Base-by-base conservation (phyloP, 139 green algal species). In the Coelastrella sp. region DNA sequence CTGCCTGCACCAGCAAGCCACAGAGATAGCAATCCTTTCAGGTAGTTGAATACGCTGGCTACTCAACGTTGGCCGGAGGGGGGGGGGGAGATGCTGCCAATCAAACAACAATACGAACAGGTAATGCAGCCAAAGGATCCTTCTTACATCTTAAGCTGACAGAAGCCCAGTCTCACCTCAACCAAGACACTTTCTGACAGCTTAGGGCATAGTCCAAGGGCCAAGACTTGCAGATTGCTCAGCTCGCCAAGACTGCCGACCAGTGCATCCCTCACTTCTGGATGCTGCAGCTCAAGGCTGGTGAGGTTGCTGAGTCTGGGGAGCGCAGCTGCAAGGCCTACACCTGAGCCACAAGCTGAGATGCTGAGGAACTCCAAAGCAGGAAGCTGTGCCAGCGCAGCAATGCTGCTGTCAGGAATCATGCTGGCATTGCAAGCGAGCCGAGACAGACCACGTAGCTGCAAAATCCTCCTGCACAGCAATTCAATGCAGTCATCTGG, bases 141-240 rank as follows among this genome's bases (percentile, higher is more conserved):
- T n/a, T n/a, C n/a, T n/a, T n/a, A n/a, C n/a, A n/a, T n/a, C n/a
- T n/a, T n/a, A n/a, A n/a, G n/a, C n/a, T n/a, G n/a, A n/a, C 45
- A 57, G 45, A 37, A 35, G 4, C 15, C 0, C 48, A 79, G n/a
- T 17, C 79, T 15, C 13, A 85, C 79, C 79, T 85, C 60, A 3
- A 15, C 30, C 32, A 74, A 37, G 60, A 85, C 48, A 25, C 7
- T 9, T 7, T 74, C 60, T 30, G 9, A 38, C 5, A 85, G 79
- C 62, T 73, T 45, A 30, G 79, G 79, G 32, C 79, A 85, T 15
- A 85, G 34, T 5, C 79, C 79, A 17, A 85, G 64, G 35, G 79
- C 63, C 30, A 85, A 45, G 30, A 76, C 60, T 19, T 64, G 79
- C 79, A 85, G 79, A 41, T 50, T 15, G 3, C 27, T 37, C 62